A percentile compares a stretch with the other conserved stretches of the same genome.
Evolutionary conservation across 202 grass and related monocot genomes (phyloP).

Genomic region (Miscanthus sacchariflorus): DNA sequence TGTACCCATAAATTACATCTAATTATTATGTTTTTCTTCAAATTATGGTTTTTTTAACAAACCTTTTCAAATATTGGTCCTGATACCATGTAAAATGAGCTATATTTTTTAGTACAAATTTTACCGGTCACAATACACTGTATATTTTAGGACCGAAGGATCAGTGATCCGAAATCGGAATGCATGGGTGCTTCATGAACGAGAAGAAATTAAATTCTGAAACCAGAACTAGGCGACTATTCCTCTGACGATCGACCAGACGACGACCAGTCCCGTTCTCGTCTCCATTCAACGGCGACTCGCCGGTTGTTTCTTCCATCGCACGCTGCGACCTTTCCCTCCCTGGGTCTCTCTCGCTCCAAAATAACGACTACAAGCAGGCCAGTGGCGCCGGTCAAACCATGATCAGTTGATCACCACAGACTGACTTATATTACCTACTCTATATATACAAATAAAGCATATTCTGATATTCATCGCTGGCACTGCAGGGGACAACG

Average conservation of each 20-base stretch:
- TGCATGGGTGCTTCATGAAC: background rate
- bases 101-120: too few relatives aligned
- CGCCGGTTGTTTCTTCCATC: background rate
- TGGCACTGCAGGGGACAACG: background rate
- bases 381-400: background rate
- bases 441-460: constrained; percentile 8
- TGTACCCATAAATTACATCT: too few relatives aligned
- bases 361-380: background rate
- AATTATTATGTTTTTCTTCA: too few relatives aligned
- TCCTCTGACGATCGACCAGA: background rate
- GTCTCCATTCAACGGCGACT: constrained; percentile 42
- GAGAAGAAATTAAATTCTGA: background rate
- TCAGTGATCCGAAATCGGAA: too few relatives aligned
- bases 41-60: too few relatives aligned
- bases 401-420: background rate
- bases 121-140: too few relatives aligned
- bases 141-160: too few relatives aligned
- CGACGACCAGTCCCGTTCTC: background rate
- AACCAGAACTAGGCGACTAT: background rate
- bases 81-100: too few relatives aligned
- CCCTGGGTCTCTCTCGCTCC: background rate
- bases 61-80: too few relatives aligned
- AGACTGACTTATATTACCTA: background rate
- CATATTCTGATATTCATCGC: background rate
- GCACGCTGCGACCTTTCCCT: constrained; percentile 43